Base-by-base conservation (phyloP, 2,329 filamentous ascomycete genomes). In the Tetracladium maxilliforme region DNA sequence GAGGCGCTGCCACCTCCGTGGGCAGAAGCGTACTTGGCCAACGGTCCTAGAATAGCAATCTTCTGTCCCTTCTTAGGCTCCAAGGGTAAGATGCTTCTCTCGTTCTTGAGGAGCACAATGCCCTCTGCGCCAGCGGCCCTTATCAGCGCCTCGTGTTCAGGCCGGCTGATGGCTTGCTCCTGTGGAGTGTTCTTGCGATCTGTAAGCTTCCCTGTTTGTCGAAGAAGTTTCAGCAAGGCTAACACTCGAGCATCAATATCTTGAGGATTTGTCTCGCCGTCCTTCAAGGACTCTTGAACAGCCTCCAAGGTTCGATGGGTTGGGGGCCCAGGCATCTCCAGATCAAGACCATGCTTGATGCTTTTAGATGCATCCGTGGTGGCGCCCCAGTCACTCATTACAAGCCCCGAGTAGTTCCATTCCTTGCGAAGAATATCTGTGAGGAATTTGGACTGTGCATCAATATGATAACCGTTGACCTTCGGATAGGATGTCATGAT, bases 1-100 rank as follows among this genome's bases (percentile, higher is more conserved):
- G 67, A 73, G n/a, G 73, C 72, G 38, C 71, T 77, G 24, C 73
- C 72, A 21, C 72, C 72, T 24, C 73, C 72, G 10, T 66, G 68
- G n/a, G 68, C 70, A 33, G 77, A 73, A 1, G 71, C 65, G 27
- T 70, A 54, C 41, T 75, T 73, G 13, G 70, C 70, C 32, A 77
- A 77, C 2, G 71, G 71, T 0, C 72, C 72, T 25, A 78, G 75
- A 30, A 77, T 58, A 4, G 71, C 72, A 29, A 78, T 60, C 40
- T 61, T 74, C 29, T 58, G 59, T n/a, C n/a, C n/a, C 10, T 60
- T 61, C 14, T 54, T 54, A 6, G 56, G 45, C 31, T 61, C 55
- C 30, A 77, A 61, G 0, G 72, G 72, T 6, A 78, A 51, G n/a
- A 73, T 47, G 3, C 42, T 47, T 1, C 58, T 54, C 26, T 73